These are phyloP conservation scores for Starmerella bombicola DNA, from an alignment of 805 yeast species.

Conservation along the genomic window DNA sequence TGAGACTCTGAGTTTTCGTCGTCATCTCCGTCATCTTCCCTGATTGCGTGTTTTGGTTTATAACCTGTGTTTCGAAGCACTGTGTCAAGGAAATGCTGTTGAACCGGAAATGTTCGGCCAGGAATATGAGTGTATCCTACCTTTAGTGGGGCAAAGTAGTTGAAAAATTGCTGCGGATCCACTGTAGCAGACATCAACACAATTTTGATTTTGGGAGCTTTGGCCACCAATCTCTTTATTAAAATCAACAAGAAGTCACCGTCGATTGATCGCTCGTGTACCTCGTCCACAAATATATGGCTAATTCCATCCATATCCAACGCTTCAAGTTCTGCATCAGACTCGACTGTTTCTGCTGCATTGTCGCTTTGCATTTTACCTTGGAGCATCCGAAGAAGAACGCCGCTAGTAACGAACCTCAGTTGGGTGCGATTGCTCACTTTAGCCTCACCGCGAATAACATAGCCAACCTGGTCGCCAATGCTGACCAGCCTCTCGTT, in stretches of 20 bases:
- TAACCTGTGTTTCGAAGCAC: slow-evolving; percentile 49
- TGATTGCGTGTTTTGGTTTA: slow-evolving; percentile 15
- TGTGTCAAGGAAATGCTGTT: slow-evolving; percentile 60
- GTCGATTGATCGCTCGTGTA: slow-evolving; percentile 90
- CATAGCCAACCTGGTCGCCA: slow-evolving; percentile 76
- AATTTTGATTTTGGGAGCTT: slow-evolving; percentile 43
- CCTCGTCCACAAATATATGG: slow-evolving; percentile 81
- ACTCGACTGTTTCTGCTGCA: not conserved
- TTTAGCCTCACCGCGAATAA: slow-evolving; percentile 80
- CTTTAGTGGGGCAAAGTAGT: slow-evolving; percentile 41
- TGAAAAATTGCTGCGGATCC: slow-evolving; percentile 50
- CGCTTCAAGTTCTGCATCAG: not conserved
- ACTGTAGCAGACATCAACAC: slow-evolving; percentile 93
- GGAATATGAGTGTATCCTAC: slow-evolving; percentile 67
- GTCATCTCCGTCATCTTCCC: slow-evolving; percentile 17
- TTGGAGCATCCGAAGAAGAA: slow-evolving; percentile 73
- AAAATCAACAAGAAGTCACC: slow-evolving; percentile 74
- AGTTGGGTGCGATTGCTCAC: slow-evolving; percentile 45
- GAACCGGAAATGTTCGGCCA: slow-evolving; percentile 88
- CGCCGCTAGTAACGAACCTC: slow-evolving; percentile 89
- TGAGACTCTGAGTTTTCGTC: not conserved
- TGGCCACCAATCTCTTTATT: slow-evolving; percentile 46
- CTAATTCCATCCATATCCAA: slow-evolving; percentile 31
- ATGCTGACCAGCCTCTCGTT: slow-evolving; percentile 56
- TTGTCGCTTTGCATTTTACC: slow-evolving; percentile 26